Conservation (phyloP, 768 basidiomycete genomes). For the Leccinum aurantiacum region DNA sequence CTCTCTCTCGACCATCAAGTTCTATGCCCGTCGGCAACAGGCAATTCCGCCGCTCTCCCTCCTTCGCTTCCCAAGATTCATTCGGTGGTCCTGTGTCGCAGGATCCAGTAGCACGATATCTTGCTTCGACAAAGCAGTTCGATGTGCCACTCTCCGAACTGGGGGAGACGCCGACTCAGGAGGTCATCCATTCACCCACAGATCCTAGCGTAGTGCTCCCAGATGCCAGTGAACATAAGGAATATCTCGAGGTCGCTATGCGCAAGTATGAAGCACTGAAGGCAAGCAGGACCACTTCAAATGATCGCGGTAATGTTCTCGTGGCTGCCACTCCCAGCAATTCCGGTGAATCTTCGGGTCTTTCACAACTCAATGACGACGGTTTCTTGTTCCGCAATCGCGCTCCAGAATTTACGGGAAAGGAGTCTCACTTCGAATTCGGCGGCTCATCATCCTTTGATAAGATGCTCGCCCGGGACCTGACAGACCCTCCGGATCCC, state of each 20-base stretch:
- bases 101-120: slow-evolving; percentile 45
- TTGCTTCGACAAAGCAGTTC: slow-evolving; percentile 51
- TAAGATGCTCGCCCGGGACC: slow-evolving; percentile 37
- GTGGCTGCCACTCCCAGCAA: slow-evolving; percentile 54
- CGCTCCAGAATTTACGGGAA: slow-evolving; percentile 16
- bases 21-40: slow-evolving; percentile 25
- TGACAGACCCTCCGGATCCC: slow-evolving; percentile 23
- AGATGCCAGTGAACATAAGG: slow-evolving; percentile 38
- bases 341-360: slow-evolving; percentile 34
- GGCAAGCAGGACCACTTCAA: slow-evolving; percentile 13
- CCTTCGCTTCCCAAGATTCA: slow-evolving; percentile 56
- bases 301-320: slow-evolving; percentile 32
- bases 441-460: slow-evolving; percentile 43
- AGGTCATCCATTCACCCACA: slow-evolving; percentile 29
- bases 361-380: slow-evolving; percentile 16
- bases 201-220: slow-evolving; percentile 55
- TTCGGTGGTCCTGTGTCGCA: slow-evolving; percentile 54
- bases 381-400: slow-evolving; percentile 13
- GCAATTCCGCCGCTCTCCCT: slow-evolving; percentile 35
- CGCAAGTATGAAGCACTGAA: slow-evolving; percentile 27
- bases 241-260: slow-evolving; percentile 24
- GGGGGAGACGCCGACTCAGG: slow-evolving; percentile 34
- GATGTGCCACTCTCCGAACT: slow-evolving; percentile 59
- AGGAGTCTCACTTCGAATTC: slow-evolving; percentile 36
- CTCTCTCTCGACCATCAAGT: slow-evolving; percentile 18